Base-by-base conservation (phyloP, 352 stramenopile genomes). In the Saprolegnia diclina region DNA sequence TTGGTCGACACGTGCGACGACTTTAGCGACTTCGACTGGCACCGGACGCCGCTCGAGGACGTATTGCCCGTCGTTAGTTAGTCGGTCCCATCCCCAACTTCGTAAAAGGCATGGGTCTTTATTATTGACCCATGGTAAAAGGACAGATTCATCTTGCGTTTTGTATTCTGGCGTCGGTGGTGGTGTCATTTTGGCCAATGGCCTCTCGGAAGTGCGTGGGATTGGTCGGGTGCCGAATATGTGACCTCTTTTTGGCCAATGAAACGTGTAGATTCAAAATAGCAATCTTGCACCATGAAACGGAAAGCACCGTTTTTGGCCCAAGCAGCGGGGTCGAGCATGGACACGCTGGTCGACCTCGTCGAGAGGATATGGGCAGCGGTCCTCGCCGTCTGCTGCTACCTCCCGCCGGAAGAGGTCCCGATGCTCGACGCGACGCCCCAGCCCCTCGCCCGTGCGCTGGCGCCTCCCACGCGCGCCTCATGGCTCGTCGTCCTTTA, bases 11-110 rank as follows among this genome's bases (percentile, higher is more conserved):
- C 40, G 11, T 18, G 24, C 26, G 61, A 54, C 10, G 37, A 24
- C 42, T 61, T 69, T 44, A 48, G 63, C 26, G 26, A 52, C 13
- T 69, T 69, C 35, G 63, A 69, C 53, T 69, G 63, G 63, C 32
- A 24, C 21, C 63, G 63, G 2, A 29, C 35, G 11, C 19, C 48
- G 48, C 44, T 21, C 1, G 19, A 21, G 11, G 56, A 45, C 3
- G 22, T 48, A n/a, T n/a, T n/a, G n/a, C n/a, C n/a, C 42, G 42
- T n/a, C 10, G 11, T n/a, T n/a, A 48, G 29, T 35, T 35, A 35
- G 29, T 35, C 29, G 29, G 5, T 35, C 5, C 29, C 29, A 35
- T 35, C 5, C 29, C 29, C 29, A 35, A 6, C 29, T 2, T 2
- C 29, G 29, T 35, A n/a, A n/a, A n/a, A n/a, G n/a, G n/a, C n/a